phyloP scores from a whole-genome alignment of 352 stramenopile genomes.

The Globisporangium irregulare region DNA sequence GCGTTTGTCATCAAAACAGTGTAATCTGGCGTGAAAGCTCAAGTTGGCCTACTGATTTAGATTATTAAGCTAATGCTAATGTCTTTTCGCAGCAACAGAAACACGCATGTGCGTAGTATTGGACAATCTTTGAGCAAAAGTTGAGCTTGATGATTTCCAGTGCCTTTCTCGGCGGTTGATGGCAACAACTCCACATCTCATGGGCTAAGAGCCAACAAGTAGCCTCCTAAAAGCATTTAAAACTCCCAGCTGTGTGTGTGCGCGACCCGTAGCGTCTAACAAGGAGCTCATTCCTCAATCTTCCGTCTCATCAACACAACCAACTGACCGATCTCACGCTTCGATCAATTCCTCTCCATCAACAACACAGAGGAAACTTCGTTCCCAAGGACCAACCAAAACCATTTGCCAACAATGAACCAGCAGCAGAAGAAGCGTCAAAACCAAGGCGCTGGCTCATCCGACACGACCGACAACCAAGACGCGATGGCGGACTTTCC shows the following conservation, averaged over 20 bases:
- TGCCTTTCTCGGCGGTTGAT: not conserved
- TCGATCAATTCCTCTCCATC: not conserved
- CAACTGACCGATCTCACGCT: not conserved
- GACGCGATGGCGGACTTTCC: constrained; percentile 7
- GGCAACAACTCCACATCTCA: not conserved
- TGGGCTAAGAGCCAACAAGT: not conserved
- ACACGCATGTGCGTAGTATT: not conserved
- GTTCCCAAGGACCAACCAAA: not conserved
- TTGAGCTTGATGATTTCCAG: not conserved
- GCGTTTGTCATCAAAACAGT: not conserved
- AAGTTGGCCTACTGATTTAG: not conserved
- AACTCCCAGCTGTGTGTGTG: not conserved
- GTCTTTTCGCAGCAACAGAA: not conserved
- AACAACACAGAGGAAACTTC: not conserved
- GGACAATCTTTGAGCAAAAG: not conserved
- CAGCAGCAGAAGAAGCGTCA: constrained; percentile 7
- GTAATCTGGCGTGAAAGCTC: not conserved
- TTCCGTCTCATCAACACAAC: constrained; percentile 1
- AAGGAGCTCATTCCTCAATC: not conserved
- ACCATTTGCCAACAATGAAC: not conserved
- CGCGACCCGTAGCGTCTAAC: not conserved
- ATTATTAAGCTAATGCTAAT: not conserved
- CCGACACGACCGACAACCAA: constrained; percentile 18
- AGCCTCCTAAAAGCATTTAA: not conserved
- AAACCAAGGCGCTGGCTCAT: constrained; percentile 3